Base-by-base conservation (phyloP, 805 yeast species). In the Starmerella cellae region DNA sequence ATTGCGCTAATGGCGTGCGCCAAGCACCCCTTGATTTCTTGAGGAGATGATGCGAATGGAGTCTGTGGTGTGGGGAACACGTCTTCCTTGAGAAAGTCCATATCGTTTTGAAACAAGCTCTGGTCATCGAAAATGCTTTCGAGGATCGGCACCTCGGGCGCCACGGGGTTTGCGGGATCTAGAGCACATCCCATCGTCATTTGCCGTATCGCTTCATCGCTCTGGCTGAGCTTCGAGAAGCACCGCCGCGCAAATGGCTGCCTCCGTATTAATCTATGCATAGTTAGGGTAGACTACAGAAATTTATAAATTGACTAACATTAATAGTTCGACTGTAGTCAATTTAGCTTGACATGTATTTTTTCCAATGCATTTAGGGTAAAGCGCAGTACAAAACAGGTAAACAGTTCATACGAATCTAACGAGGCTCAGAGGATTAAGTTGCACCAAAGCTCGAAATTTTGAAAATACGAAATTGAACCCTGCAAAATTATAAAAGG, bases 171-270 rank as follows among this genome's bases (percentile, higher is more conserved):
- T 17, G 30, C 38, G 2, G 46, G 43, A 20, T 43, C 50, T 5
- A 49, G 44, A 13, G 9, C 28, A 16, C 21, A 19, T 16, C 52
- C 52, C 40, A 41, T 38, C 20, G 40, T 32, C n/a, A 38, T 35
- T 35, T 49, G 52, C 16, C 44, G 37, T 28, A 41, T 37, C 14
- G 48, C 50, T 37, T 46, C 52, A n/a, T 20, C 31, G 8, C 31
- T 23, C 22, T 14, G 5, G 23, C 39, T 23, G 16, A 36, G 30
- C 22, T n/a, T 23, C 8, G 39, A 36, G 14, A 9, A 13, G 11
- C 28, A 24, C 28, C 28, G 28, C 28, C 28, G 28, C 28, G 28
- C 28, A 8, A 24, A 13, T 13, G 28, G 28, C 28, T 24, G 28
- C 11, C 11, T 13, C 13, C 28, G 28, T 24, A 9, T 24, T 13